Evolutionary conservation across 192 early-diverging fungal species (phyloP).

Genomic region (Piromyces finnis): DNA sequence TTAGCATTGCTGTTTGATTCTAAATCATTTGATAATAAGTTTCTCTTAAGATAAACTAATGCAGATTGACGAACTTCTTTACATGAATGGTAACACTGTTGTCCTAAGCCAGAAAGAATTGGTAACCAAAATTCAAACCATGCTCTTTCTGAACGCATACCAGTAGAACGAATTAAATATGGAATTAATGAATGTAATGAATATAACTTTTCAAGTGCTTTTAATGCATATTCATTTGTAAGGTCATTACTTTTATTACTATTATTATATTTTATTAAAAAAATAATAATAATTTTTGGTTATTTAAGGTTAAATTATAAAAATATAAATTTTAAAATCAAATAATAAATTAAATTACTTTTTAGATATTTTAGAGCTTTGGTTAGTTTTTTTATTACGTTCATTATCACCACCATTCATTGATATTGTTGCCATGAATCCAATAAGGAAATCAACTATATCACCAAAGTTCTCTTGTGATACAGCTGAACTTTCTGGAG

Average conservation of each 20-base stretch:
- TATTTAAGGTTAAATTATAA: no score
- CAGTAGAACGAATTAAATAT: slow-evolving; percentile 10
- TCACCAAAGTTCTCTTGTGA: slow-evolving; percentile 51
- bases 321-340: no score
- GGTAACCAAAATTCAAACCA: slow-evolving; percentile 69
- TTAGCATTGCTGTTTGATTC: slow-evolving; percentile 5
- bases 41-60: slow-evolving; percentile 62
- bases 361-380: not conserved
- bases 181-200: slow-evolving; percentile 39
- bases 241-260: slow-evolving; percentile 16
- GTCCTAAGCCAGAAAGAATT: slow-evolving; percentile 46
- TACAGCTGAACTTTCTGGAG: slow-evolving; percentile 17
- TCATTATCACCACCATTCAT: not conserved
- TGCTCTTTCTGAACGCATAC: slow-evolving; percentile 19
- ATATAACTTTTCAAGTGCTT: slow-evolving; percentile 47
- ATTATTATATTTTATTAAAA: no score
- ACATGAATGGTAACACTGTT: slow-evolving; percentile 55
- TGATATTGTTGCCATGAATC: slow-evolving; percentile 32
- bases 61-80: slow-evolving; percentile 68
- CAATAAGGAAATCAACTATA: slow-evolving; percentile 47
- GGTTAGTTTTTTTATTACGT: not conserved
- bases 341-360: not conserved
- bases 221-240: slow-evolving; percentile 39
- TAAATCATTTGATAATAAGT: slow-evolving; percentile 41
- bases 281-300: no score